These are phyloP conservation scores for Penicillium coffeae DNA, from an alignment of 495 filamentous ascomycete species.

Conservation along the genomic window DNA sequence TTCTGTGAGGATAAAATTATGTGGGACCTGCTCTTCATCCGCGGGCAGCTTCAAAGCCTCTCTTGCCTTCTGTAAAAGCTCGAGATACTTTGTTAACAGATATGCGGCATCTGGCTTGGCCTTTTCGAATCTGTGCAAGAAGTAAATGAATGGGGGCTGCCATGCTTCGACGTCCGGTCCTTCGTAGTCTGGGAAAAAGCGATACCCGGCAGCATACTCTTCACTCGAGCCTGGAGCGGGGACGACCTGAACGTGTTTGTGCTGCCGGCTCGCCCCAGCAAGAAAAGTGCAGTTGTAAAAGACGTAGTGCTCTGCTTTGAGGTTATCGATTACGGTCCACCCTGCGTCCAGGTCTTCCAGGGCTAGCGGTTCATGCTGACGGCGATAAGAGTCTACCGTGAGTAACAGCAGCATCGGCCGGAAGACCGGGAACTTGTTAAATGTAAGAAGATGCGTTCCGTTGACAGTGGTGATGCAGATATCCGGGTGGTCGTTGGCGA, in stretches of 20 bases:
- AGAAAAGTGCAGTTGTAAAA: slow-evolving; percentile 36
- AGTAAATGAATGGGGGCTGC: slow-evolving; percentile 4
- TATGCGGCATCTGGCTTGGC: not conserved
- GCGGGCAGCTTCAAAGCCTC: slow-evolving; percentile 6
- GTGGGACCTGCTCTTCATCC: slow-evolving; percentile 18
- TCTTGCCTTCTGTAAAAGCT: slow-evolving; percentile 21
- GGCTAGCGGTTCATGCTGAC: slow-evolving; percentile 28
- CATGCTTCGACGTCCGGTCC: not conserved
- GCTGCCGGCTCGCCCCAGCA: slow-evolving; percentile 38
- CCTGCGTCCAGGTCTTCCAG: slow-evolving; percentile 16
- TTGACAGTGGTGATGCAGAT: slow-evolving; percentile 9
- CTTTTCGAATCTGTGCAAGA: slow-evolving; percentile 4
- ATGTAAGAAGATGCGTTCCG: slow-evolving; percentile 30
- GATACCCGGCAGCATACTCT: slow-evolving; percentile 8
- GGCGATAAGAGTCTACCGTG: slow-evolving; percentile 32
- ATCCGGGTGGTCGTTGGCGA: slow-evolving; percentile 14
- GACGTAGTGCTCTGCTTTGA: slow-evolving; percentile 17
- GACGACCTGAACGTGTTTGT: slow-evolving; percentile 44
- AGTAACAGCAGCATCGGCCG: slow-evolving; percentile 38
- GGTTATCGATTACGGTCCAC: slow-evolving; percentile 13
- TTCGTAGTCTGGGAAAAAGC: slow-evolving; percentile 12
- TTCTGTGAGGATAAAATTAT: slow-evolving; percentile 38
- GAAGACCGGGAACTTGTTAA: slow-evolving; percentile 40
- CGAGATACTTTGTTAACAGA: slow-evolving; percentile 17
- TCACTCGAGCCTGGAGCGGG: slow-evolving; percentile 16